Evolutionary conservation across 352 stramenopile species (phyloP), one percentile per base, ranked within the genome.

Genomic region (Phytophthora sp.): DNA sequence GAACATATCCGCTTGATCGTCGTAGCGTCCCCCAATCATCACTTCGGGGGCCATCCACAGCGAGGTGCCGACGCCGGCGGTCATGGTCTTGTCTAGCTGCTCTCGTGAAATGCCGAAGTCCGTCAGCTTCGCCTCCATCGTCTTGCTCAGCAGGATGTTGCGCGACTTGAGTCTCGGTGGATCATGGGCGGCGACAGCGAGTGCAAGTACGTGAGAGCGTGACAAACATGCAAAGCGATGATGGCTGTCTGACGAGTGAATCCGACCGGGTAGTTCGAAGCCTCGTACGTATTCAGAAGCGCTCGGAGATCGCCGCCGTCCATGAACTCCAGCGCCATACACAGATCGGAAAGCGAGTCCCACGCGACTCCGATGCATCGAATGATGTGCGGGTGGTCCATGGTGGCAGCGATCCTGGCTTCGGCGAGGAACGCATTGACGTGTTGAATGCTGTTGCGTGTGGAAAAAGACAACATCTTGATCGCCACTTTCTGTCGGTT

Each of bases 101-200:
- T 62, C 17, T 2, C 52, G 45, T 4, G 62, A 63, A 32, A 68
- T 72, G 10, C 67, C 62, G 11, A 72, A 69, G 24, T 76, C 62
- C 4, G 50, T 58, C 24, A 76, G 51, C 21, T 77, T 77, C n/a
- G 65, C 54, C n/a, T 63, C 54, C 21, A 55, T 23, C 5, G 41
- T 26, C 2, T 32, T 17, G 30, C 41, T 69, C 15, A 88, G 51
- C n/a, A 88, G 45, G 18, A 88, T 75, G 52, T 87, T 84, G 37
- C 70, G 73, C 2, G 69, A 80, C 44, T 87, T 84, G 50, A 87
- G 56, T 84, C 77, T 23, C 77, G 65, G 56, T 85, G 78, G 46
- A 88, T 80, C 1, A 66, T 31, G 1, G 62, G 48, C 12, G 54
- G 34, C 5, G 31, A 30, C 9, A 64, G 13, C 30, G 53, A 69